Base-by-base conservation (phyloP, 352 stramenopile species). In the Paralagenidium karlingii region DNA sequence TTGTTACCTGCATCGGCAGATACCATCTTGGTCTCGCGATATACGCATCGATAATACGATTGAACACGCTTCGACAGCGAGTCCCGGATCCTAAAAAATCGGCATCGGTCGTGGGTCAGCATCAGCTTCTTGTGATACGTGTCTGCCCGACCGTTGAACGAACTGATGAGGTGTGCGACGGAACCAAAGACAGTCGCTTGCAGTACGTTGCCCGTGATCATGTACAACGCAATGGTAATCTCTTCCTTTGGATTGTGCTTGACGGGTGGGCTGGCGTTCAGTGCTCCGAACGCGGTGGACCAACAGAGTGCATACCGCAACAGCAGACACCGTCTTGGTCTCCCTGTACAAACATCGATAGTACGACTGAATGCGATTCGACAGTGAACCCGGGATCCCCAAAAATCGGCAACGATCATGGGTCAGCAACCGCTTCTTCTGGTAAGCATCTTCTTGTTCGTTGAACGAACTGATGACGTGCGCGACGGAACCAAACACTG, bases 71-170 rank as follows among this genome's bases (percentile, higher is more conserved):
- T 56, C 1, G 55, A 42, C 2, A 83, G 55, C n/a, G 43, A 49
- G 18, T 78, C 62, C 0, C 67, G 61, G 43, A 83, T 81, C 24
- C 66, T 67, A 5, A 83, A 48, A 33, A 83, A 74, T 19, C 62
- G 63, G 51, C 69, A 83, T 0, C 69, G 63, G 29, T 83, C 69
- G 26, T 63, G 75, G 2, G 63, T 76, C 9, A 51, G 53, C 38
- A 83, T 77, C 21, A 81, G 52, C 37, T 83, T 83, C 41, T 77
- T 69, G 55, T 81, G 77, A 45, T 83, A 83, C 13, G 56, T 53
- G 16, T 59, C 63, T 24, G 81, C 67, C 20, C 70, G 53, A 40
- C 81, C 67, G 34, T 83, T 65, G 30, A 83, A 76, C 0, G 69
- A 83, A n/a, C 61, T 71, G 38, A 83, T 77, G 2, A 81, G 34